Evolutionary conservation across 768 basidiomycete species (phyloP).

Genomic region (Mycena galericulata): DNA sequence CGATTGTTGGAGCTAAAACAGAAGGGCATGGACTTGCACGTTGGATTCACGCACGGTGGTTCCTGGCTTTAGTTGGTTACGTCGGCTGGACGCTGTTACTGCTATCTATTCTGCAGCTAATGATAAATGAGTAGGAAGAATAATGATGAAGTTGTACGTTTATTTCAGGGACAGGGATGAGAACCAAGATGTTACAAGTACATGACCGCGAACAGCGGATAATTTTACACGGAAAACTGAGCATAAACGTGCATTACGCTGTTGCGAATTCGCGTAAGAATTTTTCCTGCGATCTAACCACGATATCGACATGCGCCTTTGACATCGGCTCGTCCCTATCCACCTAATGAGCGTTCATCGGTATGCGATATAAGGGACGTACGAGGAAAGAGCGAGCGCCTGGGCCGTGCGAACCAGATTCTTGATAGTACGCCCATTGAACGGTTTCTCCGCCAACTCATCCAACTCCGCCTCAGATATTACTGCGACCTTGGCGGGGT

Average conservation of each 20-base stretch:
- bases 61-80: no score
- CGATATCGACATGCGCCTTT: constrained; percentile 38
- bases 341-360: neutral
- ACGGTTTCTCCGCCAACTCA: constrained; percentile 38
- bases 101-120: no score
- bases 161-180: no score
- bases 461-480: constrained; percentile 36
- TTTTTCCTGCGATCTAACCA: constrained; percentile 41
- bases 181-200: no score
- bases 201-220: no score
- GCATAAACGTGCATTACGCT: neutral
- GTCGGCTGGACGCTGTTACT: no score
- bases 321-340: constrained; percentile 4
- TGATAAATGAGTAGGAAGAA: no score
- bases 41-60: no score
- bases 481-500: constrained; percentile 24
- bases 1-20: no score
- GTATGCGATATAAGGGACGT: constrained; percentile 3
- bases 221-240: neutral
- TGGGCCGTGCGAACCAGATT: constrained; percentile 47
- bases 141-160: no score
- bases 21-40: no score
- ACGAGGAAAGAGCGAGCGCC: constrained; percentile 41
- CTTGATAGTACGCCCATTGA: constrained; percentile 47
- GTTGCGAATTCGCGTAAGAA: constrained; percentile 34